These are phyloP conservation scores for Schizosaccharomyces versatilis DNA, from an alignment of 1,139 yeast genomes.

Conservation along the genomic window DNA sequence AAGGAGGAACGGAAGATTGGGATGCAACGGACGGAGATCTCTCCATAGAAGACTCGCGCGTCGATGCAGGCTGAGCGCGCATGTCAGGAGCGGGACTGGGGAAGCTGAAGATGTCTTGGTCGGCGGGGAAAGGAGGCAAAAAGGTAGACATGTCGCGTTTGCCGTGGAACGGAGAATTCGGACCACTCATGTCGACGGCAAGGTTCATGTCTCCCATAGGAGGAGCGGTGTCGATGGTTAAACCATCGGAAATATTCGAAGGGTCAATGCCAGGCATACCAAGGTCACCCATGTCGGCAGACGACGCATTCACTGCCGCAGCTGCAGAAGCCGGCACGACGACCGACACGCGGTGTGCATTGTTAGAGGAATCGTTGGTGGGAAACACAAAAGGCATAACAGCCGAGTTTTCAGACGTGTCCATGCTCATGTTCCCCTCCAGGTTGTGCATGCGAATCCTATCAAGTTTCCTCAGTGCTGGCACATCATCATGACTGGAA, in stretches of 20 bases:
- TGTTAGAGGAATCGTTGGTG: background rate
- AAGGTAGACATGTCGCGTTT: conserved; percentile 6
- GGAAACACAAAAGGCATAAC: background rate
- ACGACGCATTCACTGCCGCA: background rate
- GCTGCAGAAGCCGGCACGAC: conserved; percentile 1
- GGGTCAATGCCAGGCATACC: background rate
- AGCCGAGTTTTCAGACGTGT: background rate
- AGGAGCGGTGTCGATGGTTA: background rate
- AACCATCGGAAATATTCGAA: background rate
- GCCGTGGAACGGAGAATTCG: conserved; percentile 3
- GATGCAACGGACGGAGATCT: background rate
- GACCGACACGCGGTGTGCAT: background rate
- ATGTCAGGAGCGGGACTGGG: conserved; percentile 8
- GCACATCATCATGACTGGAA: conserved; percentile 5
- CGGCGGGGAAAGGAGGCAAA: conserved; percentile 7
- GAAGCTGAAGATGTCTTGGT: conserved; percentile 9
- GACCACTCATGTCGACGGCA: conserved; percentile 4
- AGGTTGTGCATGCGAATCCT: conserved; percentile 1
- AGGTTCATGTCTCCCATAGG: background rate
- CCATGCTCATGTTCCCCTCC: background rate
- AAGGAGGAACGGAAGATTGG: background rate
- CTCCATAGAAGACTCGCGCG: background rate
- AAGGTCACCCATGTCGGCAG: background rate
- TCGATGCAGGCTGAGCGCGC: conserved; percentile 9
- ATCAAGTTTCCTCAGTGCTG: conserved; percentile 7